A percentile compares a stretch with the other conserved stretches of the same genome.
These are phyloP conservation scores for Pichia sorboxylosa DNA, from an alignment of 1,139 yeast species.

Conservation along the genomic window DNA sequence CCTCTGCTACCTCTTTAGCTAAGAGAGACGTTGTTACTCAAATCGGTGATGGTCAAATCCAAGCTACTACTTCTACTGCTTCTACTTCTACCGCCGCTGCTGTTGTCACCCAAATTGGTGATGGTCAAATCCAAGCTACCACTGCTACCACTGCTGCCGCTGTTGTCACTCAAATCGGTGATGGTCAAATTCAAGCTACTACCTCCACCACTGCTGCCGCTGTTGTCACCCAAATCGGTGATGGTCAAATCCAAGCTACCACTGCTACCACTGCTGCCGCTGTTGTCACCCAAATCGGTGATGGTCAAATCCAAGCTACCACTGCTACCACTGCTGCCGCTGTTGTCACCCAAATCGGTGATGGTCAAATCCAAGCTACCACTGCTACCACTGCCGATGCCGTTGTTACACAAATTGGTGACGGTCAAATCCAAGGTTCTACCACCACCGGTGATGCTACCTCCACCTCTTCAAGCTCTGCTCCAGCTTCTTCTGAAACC, in stretches of 20 bases:
- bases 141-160: constrained; percentile 13
- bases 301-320: constrained; percentile 5
- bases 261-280: constrained; percentile 15
- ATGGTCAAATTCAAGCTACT: constrained; percentile 38
- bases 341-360: constrained; percentile 30
- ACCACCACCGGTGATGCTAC: constrained; percentile 18
- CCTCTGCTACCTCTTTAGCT: constrained; percentile 18
- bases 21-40: constrained; percentile 28
- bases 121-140: constrained; percentile 33
- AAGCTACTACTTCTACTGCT: constrained; percentile 28
- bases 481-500: constrained; percentile 3
- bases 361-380: constrained; percentile 36
- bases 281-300: constrained; percentile 4
- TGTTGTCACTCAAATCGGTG: constrained; percentile 30
- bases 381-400: constrained; percentile 18
- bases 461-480: constrained; percentile 9
- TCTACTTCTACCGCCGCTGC: constrained; percentile 22
- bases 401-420: constrained; percentile 42
- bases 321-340: constrained; percentile 11
- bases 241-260: constrained; percentile 21
- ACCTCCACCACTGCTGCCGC: constrained; percentile 26
- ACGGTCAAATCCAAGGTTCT: constrained; percentile 53
- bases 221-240: constrained; percentile 29
- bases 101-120: constrained; percentile 29
- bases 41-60: constrained; percentile 49